A percentile compares a stretch with the other conserved stretches of the same genome.
These are phyloP conservation scores for Coniochaeta ligniaria DNA, from an alignment of 2,329 filamentous ascomycete species.

Conservation along the genomic window DNA sequence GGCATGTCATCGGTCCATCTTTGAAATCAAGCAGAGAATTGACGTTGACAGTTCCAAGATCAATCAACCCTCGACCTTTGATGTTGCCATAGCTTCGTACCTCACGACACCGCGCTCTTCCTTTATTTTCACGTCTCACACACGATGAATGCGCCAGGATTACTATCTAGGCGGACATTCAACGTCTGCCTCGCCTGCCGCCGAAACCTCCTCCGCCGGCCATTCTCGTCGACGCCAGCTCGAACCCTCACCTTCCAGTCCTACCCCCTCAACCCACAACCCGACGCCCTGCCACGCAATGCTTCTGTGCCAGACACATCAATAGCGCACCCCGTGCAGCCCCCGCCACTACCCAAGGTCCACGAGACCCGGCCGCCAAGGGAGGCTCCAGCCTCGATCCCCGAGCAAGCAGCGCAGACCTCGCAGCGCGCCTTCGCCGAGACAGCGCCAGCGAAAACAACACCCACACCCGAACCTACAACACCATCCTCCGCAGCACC, in stretches of 20 bases:
- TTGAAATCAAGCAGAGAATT: slow-evolving; percentile 7
- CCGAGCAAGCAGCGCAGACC: slow-evolving; percentile 62
- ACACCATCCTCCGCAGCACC: slow-evolving; percentile 2
- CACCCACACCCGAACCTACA: slow-evolving; percentile 17
- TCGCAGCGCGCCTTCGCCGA: slow-evolving; percentile 37
- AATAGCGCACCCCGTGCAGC: slow-evolving; percentile 31
- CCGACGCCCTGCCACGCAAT: slow-evolving; percentile 30
- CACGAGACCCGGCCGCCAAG: slow-evolving; percentile 45
- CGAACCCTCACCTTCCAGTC: slow-evolving; percentile 38
- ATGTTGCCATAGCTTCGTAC: neutral
- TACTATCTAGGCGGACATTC: slow-evolving; percentile 24
- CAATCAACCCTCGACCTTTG: neutral
- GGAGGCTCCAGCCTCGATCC: slow-evolving; percentile 25
- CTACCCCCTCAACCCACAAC: slow-evolving; percentile 39
- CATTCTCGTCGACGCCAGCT: slow-evolving; percentile 22
- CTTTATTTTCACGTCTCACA: neutral
- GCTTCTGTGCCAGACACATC: slow-evolving; percentile 38
- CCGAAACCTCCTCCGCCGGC: slow-evolving; percentile 27
- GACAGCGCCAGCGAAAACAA: neutral
- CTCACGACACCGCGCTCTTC: neutral
- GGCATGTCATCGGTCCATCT: slow-evolving; percentile 7
- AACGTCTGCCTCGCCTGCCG: slow-evolving; percentile 32
- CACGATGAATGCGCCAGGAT: slow-evolving; percentile 33
- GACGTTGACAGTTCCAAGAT: neutral
- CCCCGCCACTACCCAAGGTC: slow-evolving; percentile 34